phyloP scores from a whole-genome alignment of 2,329 filamentous ascomycete genomes.

The Alternaria arborescens region DNA sequence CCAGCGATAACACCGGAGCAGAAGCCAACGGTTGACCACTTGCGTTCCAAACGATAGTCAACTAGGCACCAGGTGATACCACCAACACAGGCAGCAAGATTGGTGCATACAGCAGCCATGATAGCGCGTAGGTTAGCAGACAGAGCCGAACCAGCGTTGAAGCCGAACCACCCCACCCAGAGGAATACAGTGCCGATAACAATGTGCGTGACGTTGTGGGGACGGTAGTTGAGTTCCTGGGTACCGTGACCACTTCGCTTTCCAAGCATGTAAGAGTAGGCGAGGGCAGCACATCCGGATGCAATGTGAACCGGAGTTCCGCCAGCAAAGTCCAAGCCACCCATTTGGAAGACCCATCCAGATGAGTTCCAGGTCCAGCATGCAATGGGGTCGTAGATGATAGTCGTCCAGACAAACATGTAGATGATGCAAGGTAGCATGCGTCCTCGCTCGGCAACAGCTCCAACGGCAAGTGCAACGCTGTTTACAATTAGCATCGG shows the following conservation, averaged over 20 bases:
- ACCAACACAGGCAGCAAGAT: slow-evolving; percentile 82
- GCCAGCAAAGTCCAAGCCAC: slow-evolving; percentile 87
- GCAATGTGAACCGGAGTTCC: slow-evolving; percentile 91
- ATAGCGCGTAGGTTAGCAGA: slow-evolving; percentile 83
- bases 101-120: slow-evolving; percentile 87
- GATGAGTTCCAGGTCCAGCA: slow-evolving; percentile 93
- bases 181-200: slow-evolving; percentile 93
- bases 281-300: slow-evolving; percentile 82
- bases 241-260: slow-evolving; percentile 86
- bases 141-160: slow-evolving; percentile 87
- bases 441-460: slow-evolving; percentile 84
- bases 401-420: slow-evolving; percentile 90
- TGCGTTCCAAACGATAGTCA: slow-evolving; percentile 86
- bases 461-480: slow-evolving; percentile 83
- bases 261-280: slow-evolving; percentile 90
- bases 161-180: slow-evolving; percentile 96
- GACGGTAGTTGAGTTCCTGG: slow-evolving; percentile 88
- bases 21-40: slow-evolving; percentile 94
- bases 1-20: slow-evolving; percentile 90
- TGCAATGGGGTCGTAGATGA: slow-evolving; percentile 91
- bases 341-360: slow-evolving; percentile 82
- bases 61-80: slow-evolving; percentile 90
- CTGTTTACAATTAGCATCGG: slow-evolving; percentile 50
- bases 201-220: slow-evolving; percentile 92
- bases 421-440: slow-evolving; percentile 90